These are phyloP conservation scores for Pseudogymnoascus sp. DNA, from an alignment of 2,329 filamentous ascomycete species.

Conservation along the genomic window DNA sequence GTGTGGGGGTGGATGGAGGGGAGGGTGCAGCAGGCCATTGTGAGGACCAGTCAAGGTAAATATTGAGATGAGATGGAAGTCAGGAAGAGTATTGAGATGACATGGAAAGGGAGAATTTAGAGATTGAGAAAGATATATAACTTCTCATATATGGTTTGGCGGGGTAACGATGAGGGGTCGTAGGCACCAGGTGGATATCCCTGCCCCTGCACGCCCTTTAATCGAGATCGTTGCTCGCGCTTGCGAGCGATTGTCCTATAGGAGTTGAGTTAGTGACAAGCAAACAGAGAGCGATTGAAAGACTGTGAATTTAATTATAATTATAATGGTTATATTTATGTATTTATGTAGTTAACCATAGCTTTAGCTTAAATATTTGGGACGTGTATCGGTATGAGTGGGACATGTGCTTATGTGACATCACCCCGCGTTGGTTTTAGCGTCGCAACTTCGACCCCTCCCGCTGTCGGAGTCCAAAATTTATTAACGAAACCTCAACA, in stretches of 20 bases:
- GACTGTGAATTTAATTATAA: background rate
- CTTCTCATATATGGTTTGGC: background rate
- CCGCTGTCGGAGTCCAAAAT: slow-evolving; percentile 3
- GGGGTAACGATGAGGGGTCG: background rate
- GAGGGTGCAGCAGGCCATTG: slow-evolving; percentile 3
- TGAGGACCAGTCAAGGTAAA: background rate
- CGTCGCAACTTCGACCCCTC: slow-evolving; percentile 5
- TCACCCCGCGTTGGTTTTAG: slow-evolving; percentile 5
- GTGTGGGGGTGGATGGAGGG: slow-evolving; percentile 1
- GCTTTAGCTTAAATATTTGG: background rate
- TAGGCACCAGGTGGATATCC: background rate
- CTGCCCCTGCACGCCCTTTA: slow-evolving; percentile 1
- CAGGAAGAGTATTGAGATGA: background rate
- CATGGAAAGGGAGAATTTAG: background rate
- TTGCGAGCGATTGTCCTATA: slow-evolving; percentile 1
- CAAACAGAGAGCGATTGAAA: background rate
- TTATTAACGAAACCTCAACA: slow-evolving; percentile 3
- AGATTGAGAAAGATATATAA: background rate
- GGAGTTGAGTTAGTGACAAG: background rate
- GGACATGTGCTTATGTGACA: slow-evolving; percentile 3
- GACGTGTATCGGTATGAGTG: background rate
- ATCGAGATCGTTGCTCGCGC: background rate
- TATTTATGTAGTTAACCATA: background rate
- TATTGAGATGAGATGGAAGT: background rate
- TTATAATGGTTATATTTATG: background rate